Base-by-base conservation (phyloP, 129 eudicot genomes). In the Helichrysum umbraculigerum region DNA sequence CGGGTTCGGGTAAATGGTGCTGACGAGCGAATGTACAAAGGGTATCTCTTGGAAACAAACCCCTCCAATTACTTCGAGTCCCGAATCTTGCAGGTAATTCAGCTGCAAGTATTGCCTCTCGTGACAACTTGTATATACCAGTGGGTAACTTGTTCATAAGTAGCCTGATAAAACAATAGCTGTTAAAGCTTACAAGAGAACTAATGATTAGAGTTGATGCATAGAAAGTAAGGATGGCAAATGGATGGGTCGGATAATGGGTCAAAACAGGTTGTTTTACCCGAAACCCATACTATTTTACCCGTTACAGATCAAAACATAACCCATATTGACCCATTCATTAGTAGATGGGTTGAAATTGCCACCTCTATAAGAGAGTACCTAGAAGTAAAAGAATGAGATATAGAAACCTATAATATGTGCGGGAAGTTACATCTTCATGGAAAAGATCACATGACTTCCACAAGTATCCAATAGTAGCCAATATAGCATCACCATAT, bases 381-480 rank as follows among this genome's bases (percentile, higher is more conserved):
- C 35, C 29, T 16, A 20, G 14, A 71, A 71, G 41, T n/a, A 56
- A 17, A 72, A 17, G 76, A 57, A 57, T 57, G 62, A 57, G 62
- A 8, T 35, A 75, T 17, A 58, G 51, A 67, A 79, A 94, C 99
- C 99, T 87, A 66, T 86, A 87, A 85, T 91, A 95, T 32, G 96
- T 70, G 68, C 87, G 80, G 56, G 86, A 54, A 33, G 90, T 77
- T 56, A 89, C 87, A 81, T 90, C 90, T 83, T 95, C 99, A 79
- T 73, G 75, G 57, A 81, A 86, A 63, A 95, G 86, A 76, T 89
- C 94, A 47, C 72, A 81, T 72, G 89, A 85, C 79, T 78, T 91
- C 99, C 99, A 87, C n/a, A 74, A 78, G 82, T 95, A 95, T 62
- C 97, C 97, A 75, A 91, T 63, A 66, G 91, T 83, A 52, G 94